Base-by-base conservation (phyloP, 352 stramenopile genomes). In the Globisporangium okanoganense region DNA sequence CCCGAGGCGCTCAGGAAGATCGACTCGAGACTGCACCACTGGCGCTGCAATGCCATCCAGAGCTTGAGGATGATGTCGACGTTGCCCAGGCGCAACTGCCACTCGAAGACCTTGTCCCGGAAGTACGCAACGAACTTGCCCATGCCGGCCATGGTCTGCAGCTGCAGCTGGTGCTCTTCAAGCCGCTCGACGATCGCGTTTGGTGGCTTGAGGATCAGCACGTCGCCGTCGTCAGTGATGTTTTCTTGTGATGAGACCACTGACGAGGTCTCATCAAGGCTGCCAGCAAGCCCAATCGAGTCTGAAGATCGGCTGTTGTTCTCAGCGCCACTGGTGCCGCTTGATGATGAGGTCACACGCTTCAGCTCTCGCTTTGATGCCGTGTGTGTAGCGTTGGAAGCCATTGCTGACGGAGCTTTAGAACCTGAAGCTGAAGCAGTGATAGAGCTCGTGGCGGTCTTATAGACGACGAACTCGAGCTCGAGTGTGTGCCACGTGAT, bases 111-210 rank as follows among this genome's bases (percentile, higher is more conserved):
- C n/a, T 94, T 90, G 56, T 98, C 90, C 35, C 96, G 91, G 62
- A 98, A 98, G 56, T 98, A 98, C 18, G 94, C 87, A 45, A 98
- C 95, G 62, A 98, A 98, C 63, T 98, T 98, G 24, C 92, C 94
- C 70, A 97, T 97, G n/a, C 88, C 88, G n/a, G 92, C 92, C 83
- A 98, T 98, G 9, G 88, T 96, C 67, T 98, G 95, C 2, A 98
- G 71, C 57, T 98, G 88, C 49, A 98, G 84, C 64, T 98, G 94
- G 58, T 98, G 93, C 43, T 96, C 88, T 75, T 98, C 95, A 8
- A 98, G 90, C 20, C 76, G 92, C 65, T 98, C 95, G 35, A 98
- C 83, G 49, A 98, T 85, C 31, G 91, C 78, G 58, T 97, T 95
- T 2, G 87, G 94, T 38, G 92, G 88, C 66, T 95, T 95, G 16